phyloP scores from a whole-genome alignment of 768 basidiomycete species.

The Clitopilus passeckerianus region DNA sequence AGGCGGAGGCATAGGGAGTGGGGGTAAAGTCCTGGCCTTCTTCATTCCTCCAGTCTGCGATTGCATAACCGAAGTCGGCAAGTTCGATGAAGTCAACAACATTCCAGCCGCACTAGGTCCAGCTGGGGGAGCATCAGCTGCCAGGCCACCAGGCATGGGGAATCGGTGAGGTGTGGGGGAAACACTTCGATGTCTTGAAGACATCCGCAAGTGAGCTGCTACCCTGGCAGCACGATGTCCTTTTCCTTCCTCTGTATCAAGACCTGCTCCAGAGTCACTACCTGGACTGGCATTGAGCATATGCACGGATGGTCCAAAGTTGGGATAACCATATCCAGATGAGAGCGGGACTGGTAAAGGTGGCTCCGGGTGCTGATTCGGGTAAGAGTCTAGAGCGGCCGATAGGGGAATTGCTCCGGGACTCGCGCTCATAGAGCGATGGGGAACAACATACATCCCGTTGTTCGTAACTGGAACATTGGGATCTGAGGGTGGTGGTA shows the following conservation, averaged over 20 bases:
- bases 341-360: background rate
- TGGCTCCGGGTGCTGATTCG: background rate
- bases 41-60: background rate
- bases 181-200: conserved; percentile 54
- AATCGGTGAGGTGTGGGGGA: conserved; percentile 59
- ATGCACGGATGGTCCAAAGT: background rate
- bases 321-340: background rate
- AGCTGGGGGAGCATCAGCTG: conserved; percentile 6
- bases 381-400: background rate
- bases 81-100: background rate
- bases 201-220: conserved; percentile 51
- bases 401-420: background rate
- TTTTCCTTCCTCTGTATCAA: conserved; percentile 51
- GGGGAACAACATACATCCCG: conserved; percentile 10
- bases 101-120: background rate
- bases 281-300: background rate
- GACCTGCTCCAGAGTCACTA: background rate
- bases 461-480: conserved; percentile 1
- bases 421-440: conserved; percentile 45
- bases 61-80: too few species aligned
- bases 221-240: conserved; percentile 57
- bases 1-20: background rate
- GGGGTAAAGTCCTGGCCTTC: conserved; percentile 2
- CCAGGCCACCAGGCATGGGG: conserved; percentile 26
- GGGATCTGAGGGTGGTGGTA: background rate